phyloP scores from a whole-genome alignment of 164 flowering plant species.

The Sextonia rubra region DNA sequence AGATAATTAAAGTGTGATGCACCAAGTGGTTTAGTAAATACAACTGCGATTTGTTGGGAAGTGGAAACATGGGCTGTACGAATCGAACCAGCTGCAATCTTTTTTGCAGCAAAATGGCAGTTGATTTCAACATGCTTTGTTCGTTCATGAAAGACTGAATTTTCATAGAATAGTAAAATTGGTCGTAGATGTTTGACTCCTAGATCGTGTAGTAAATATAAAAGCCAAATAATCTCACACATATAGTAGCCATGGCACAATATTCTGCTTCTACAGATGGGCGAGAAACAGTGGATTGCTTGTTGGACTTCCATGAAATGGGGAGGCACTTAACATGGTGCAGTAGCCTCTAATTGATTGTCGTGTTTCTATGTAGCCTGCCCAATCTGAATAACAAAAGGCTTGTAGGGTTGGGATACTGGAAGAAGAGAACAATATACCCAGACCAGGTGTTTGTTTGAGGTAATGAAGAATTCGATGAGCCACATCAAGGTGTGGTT shows the following conservation, averaged over 20 bases:
- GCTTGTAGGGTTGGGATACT: background rate
- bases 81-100: background rate
- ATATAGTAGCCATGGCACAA: background rate
- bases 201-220: background rate
- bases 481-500: background rate
- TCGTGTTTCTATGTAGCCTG: background rate
- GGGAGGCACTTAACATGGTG: background rate
- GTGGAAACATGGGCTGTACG: background rate
- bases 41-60: background rate
- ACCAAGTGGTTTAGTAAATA: constrained; percentile 5
- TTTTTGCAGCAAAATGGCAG: background rate
- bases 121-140: background rate
- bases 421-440: background rate
- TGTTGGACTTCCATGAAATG: constrained; percentile 6
- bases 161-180: background rate
- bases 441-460: background rate
- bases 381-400: background rate
- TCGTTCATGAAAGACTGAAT: background rate
- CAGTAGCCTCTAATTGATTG: background rate
- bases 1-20: too few relatives aligned
- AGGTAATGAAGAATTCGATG: background rate
- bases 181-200: background rate
- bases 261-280: background rate
- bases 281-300: background rate
- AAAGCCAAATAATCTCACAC: background rate